Percentiles rank a stretch among this genome's conserved stretches.
Evolutionary conservation across 73 alveolate genomes (phyloP).

Genomic region (Paramecium sonneborni): DNA sequence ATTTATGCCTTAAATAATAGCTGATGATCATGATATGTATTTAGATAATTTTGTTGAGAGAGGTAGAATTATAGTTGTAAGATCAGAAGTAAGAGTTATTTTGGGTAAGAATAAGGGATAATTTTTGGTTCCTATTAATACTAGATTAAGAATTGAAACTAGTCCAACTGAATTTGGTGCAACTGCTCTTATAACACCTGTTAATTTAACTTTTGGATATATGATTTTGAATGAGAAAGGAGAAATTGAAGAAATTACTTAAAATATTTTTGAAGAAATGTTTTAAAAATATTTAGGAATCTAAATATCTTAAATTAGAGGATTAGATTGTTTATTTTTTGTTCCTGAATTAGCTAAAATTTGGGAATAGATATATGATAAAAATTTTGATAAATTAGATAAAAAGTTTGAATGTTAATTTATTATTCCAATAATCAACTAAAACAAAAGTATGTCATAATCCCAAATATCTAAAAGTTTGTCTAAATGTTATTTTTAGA

Average conservation of each 20-base stretch:
- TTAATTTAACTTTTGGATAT: not conserved
- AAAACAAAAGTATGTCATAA: not conserved
- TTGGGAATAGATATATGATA: slow-evolving; percentile 23
- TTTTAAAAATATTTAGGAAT: slow-evolving; percentile 25
- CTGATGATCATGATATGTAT: slow-evolving; percentile 44
- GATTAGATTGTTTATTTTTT: slow-evolving; percentile 21
- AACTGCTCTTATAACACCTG: not conserved
- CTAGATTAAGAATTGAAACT: slow-evolving; percentile 9
- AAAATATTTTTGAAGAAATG: slow-evolving; percentile 24
- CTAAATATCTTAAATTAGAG: not conserved
- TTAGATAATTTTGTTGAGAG: slow-evolving; percentile 43
- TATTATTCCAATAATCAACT: not conserved
- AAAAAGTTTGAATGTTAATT: not conserved
- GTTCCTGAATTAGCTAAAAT: slow-evolving; percentile 10
- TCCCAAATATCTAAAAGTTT: not conserved
- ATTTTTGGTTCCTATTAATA: slow-evolving; percentile 6
- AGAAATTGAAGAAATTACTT: slow-evolving; percentile 23
- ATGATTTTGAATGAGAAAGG: slow-evolving; percentile 36
- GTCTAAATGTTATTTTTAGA: not conserved
- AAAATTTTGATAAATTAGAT: slow-evolving; percentile 26
- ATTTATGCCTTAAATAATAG: slow-evolving; percentile 32
- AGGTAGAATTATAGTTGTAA: slow-evolving; percentile 41
- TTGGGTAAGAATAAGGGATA: not conserved
- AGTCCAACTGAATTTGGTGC: slow-evolving; percentile 40
- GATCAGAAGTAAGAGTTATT: not conserved